These are phyloP conservation scores for Emericellopsis cladophorae DNA, from an alignment of 2,329 filamentous ascomycete species.

Conservation along the genomic window DNA sequence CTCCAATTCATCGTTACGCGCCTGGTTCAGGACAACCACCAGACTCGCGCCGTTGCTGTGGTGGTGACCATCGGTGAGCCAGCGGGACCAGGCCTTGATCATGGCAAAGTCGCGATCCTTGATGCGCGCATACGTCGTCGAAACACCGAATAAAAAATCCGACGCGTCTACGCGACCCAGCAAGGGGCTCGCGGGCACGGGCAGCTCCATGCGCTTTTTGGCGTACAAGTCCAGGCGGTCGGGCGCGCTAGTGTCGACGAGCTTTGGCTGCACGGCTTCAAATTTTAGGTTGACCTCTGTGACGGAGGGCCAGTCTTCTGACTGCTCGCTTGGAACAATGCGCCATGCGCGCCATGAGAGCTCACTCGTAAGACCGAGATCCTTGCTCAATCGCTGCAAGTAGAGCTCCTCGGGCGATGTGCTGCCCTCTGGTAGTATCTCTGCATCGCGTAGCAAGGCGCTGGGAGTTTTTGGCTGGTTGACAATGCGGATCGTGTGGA, in stretches of 20 bases:
- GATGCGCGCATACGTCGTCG: constrained; percentile 27
- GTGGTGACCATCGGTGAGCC: constrained; percentile 27
- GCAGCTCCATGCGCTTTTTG: constrained; percentile 17
- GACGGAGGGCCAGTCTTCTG: constrained; percentile 12
- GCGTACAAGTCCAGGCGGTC: constrained; percentile 13
- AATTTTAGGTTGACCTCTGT: constrained; percentile 18
- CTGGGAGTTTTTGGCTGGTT: constrained; percentile 1
- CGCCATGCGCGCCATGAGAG: constrained; percentile 21
- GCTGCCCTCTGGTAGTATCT: constrained; percentile 5
- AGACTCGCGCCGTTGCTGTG: constrained; percentile 28
- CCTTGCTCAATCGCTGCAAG: constrained; percentile 12
- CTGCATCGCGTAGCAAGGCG: constrained; percentile 2
- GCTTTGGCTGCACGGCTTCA: constrained; percentile 12
- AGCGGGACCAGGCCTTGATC: constrained; percentile 28
- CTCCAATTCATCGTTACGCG: constrained; percentile 16
- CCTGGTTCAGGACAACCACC: constrained; percentile 26
- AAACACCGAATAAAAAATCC: constrained; percentile 27
- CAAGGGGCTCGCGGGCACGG: constrained; percentile 15
- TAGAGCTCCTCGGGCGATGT: constrained; percentile 18
- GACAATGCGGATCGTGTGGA: constrained; percentile 4
- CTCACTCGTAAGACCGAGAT: constrained; percentile 15
- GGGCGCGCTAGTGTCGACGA: constrained; percentile 13
- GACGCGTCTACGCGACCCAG: constrained; percentile 24
- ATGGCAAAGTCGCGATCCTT: constrained; percentile 22
- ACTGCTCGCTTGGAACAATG: constrained; percentile 14